Percentiles rank a stretch among this genome's conserved stretches.
phyloP scores from a whole-genome alignment of 352 stramenopile genomes.

The Globisporangium alternatum region DNA sequence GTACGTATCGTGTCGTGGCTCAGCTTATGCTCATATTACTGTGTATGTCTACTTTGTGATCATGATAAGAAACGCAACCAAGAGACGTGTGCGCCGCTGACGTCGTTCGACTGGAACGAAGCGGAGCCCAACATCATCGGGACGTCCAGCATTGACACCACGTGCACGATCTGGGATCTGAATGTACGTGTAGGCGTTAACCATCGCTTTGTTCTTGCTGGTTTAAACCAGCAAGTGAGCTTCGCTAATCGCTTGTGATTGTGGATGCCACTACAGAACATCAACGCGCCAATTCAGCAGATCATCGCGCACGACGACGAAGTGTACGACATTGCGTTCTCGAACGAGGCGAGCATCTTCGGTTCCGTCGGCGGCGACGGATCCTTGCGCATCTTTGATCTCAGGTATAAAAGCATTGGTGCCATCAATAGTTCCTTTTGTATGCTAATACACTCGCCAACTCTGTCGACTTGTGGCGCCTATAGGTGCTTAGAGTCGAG shows the following conservation, averaged over 20 bases:
- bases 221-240: background rate
- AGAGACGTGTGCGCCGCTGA: slow-evolving; percentile 96
- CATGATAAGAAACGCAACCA: slow-evolving; percentile 51
- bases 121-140: slow-evolving; percentile 94
- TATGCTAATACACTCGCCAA: background rate
- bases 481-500: slow-evolving; percentile 84
- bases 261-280: slow-evolving; percentile 31
- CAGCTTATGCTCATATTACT: no score
- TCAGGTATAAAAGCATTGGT: slow-evolving; percentile 60
- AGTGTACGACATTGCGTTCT: slow-evolving; percentile 98
- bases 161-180: slow-evolving; percentile 99
- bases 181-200: slow-evolving; percentile 52
- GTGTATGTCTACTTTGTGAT: background rate
- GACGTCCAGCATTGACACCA: slow-evolving; percentile 97
- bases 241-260: background rate
- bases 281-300: slow-evolving; percentile 84
- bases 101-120: slow-evolving; percentile 99
- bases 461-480: background rate
- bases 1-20: no score
- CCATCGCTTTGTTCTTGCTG: background rate
- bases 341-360: slow-evolving; percentile 93
- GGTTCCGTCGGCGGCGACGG: slow-evolving; percentile 96
- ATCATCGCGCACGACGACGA: slow-evolving; percentile 98
- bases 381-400: slow-evolving; percentile 96
- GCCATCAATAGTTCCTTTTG: background rate